Conservation (phyloP, 306 rosid species). For the Vachellia collinsii region DNA sequence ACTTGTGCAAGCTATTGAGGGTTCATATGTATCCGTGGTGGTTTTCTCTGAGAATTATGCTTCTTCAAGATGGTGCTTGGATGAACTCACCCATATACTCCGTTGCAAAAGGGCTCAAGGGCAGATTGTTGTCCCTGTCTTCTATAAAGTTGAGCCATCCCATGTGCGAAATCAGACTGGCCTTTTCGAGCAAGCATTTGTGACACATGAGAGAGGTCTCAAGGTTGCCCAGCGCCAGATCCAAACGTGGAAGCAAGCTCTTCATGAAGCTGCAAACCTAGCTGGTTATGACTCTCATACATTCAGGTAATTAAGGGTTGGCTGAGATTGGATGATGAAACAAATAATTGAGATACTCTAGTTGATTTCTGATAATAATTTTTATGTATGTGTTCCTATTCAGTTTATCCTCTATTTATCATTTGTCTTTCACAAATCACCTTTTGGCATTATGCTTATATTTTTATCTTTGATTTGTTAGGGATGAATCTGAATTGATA, state of each 20-base stretch:
- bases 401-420: neutral
- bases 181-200: neutral
- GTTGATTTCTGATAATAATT: no score
- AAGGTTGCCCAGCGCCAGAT: neutral
- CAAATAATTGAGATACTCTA: no score
- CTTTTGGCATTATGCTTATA: neutral
- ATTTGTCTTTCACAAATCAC: neutral
- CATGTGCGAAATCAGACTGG: neutral
- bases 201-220: neutral
- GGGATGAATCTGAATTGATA: neutral
- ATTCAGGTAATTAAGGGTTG: neutral
- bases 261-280: neutral
- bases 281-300: neutral
- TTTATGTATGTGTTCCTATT: no score
- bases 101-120: neutral
- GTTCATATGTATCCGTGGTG: neutral
- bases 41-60: conserved; percentile 1
- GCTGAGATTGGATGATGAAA: no score
- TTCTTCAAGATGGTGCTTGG: conserved; percentile 12
- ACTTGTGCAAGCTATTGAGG: neutral
- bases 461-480: neutral
- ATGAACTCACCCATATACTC: conserved; percentile 7
- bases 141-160: conserved; percentile 1
- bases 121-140: neutral
- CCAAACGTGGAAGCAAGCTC: neutral